Evolutionary conservation across 1,139 yeast genomes (phyloP).

Genomic region (Debaryomyces subglobosus): DNA sequence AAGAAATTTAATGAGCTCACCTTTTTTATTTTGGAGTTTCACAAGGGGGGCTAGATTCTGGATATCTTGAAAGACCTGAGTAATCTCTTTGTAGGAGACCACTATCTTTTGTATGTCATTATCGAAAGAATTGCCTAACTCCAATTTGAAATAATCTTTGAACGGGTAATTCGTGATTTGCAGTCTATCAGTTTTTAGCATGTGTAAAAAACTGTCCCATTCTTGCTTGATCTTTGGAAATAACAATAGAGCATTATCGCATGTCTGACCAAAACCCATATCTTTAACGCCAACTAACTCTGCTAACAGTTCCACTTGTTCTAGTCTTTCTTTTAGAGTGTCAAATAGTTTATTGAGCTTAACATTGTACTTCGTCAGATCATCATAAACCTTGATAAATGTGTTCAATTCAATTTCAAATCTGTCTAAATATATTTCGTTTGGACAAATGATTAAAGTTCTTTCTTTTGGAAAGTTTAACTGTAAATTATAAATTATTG

Average conservation of each 20-base stretch:
- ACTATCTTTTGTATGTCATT: conserved; percentile 13
- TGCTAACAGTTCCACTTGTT: conserved; percentile 36
- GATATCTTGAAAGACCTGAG: conserved; percentile 28
- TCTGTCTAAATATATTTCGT: conserved; percentile 4
- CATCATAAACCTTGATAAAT: background rate
- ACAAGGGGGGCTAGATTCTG: conserved; percentile 33
- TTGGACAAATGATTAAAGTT: conserved; percentile 35
- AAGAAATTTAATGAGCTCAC: conserved; percentile 14
- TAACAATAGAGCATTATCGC: conserved; percentile 44
- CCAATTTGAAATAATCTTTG: conserved; percentile 12
- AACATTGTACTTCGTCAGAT: background rate
- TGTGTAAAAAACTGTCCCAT: conserved; percentile 30
- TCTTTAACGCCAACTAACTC: conserved; percentile 35
- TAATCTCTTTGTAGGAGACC: conserved; percentile 15
- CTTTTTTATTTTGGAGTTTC: conserved; percentile 19
- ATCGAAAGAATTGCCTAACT: conserved; percentile 11
- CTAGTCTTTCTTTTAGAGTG: conserved; percentile 16
- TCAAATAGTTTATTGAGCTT: background rate
- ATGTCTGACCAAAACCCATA: conserved; percentile 40
- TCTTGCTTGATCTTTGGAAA: conserved; percentile 31
- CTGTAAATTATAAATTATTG: conserved; percentile 19
- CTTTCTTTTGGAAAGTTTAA: conserved; percentile 31
- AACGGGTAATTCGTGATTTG: conserved; percentile 30
- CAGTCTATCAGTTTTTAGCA: conserved; percentile 11
- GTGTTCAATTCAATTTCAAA: background rate